These are phyloP conservation scores for Selaginella tamariscina DNA, from an alignment of 75 land plant species.

Conservation along the genomic window DNA sequence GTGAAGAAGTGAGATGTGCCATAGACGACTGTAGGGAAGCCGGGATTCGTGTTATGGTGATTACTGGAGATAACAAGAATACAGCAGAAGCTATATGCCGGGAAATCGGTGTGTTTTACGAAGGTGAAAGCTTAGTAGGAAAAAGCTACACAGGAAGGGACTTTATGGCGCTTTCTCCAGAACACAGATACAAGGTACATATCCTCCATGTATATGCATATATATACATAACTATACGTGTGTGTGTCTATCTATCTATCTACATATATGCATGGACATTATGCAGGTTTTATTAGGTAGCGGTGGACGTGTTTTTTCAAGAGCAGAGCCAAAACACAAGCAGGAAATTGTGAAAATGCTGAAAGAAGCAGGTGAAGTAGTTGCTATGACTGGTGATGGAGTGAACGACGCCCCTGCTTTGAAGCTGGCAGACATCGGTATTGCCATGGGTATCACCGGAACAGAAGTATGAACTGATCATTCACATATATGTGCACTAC, in stretches of 20 bases:
- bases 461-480: not conserved
- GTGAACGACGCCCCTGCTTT: slow-evolving; percentile 95
- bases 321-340: slow-evolving; percentile 87
- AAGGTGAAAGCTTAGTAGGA: slow-evolving; percentile 33
- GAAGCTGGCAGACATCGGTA: slow-evolving; percentile 87
- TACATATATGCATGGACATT: too few relatives aligned
- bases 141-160: slow-evolving; percentile 75
- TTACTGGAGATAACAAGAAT: slow-evolving; percentile 86
- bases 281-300: slow-evolving; percentile 37
- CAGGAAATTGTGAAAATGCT: slow-evolving; percentile 85
- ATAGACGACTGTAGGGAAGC: slow-evolving; percentile 69
- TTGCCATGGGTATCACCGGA: slow-evolving; percentile 68
- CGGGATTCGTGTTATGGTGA: slow-evolving; percentile 82
- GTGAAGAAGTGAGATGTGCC: slow-evolving; percentile 68
- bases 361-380: slow-evolving; percentile 73
- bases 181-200: slow-evolving; percentile 33
- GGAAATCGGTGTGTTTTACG: slow-evolving; percentile 59
- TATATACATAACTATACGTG: too few relatives aligned
- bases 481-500: not conserved
- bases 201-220: too few relatives aligned
- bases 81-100: slow-evolving; percentile 86
- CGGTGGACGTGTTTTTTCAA: slow-evolving; percentile 72
- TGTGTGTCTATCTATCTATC: too few relatives aligned
- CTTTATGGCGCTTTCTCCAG: slow-evolving; percentile 43
- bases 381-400: slow-evolving; percentile 97